Conservation (phyloP, 257 asterid genomes). For the Solanum dulcamara region DNA sequence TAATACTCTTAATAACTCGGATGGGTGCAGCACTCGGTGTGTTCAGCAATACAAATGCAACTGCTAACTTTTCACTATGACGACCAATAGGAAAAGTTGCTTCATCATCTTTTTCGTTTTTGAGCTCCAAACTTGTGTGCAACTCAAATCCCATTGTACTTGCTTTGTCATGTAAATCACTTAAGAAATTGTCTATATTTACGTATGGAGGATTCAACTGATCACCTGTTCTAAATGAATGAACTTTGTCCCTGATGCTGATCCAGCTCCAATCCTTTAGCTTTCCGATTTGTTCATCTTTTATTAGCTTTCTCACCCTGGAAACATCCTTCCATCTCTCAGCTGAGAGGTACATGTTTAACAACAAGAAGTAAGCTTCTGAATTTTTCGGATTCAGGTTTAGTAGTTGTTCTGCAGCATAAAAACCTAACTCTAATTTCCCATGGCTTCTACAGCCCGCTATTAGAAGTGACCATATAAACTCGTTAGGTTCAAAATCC, state of each 20-base stretch:
- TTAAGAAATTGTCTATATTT: conserved; percentile 26
- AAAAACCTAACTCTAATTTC: conserved; percentile 44
- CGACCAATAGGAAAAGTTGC: conserved; percentile 12
- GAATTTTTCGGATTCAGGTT: conserved; percentile 56
- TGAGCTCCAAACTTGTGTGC: conserved; percentile 18
- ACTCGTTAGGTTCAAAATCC: conserved; percentile 50
- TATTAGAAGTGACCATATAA: conserved; percentile 70
- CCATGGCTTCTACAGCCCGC: conserved; percentile 88
- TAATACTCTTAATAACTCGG: conserved; percentile 54
- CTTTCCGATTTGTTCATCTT: conserved; percentile 45
- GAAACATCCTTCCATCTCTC: conserved; percentile 73
- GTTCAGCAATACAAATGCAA: conserved; percentile 63
- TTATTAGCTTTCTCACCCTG: conserved; percentile 62
- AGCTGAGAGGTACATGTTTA: conserved; percentile 65
- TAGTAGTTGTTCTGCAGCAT: conserved; percentile 73
- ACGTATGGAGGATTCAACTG: conserved; percentile 9
- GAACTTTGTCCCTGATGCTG: conserved; percentile 52
- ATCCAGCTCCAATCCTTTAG: conserved; percentile 77
- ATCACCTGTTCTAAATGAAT: conserved; percentile 42
- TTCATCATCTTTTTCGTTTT: conserved; percentile 21
- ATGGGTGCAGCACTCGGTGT: conserved; percentile 30
- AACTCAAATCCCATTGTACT: conserved; percentile 33
- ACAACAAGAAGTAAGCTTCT: conserved; percentile 46
- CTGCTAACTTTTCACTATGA: conserved; percentile 84
- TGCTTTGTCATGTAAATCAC: conserved; percentile 36